phyloP scores from a whole-genome alignment of 129 eudicot genomes.

The Rutidosis leptorrhynchoides region DNA sequence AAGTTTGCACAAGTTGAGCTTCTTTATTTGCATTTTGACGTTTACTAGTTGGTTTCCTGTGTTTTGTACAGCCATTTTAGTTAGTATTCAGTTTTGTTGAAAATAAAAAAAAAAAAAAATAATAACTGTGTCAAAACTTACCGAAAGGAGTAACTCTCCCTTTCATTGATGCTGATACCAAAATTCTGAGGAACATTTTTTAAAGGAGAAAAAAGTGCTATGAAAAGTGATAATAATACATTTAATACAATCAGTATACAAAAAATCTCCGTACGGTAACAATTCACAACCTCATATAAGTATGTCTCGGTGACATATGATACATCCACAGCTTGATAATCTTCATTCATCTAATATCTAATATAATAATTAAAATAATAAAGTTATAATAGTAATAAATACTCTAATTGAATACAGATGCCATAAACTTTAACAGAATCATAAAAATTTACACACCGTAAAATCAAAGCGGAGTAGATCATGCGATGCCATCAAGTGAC shows the following conservation, averaged over 20 bases:
- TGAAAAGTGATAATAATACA: not conserved
- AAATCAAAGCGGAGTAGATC: slow-evolving; percentile 82
- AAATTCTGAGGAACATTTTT: slow-evolving; percentile 42
- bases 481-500: slow-evolving; percentile 68
- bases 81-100: slow-evolving; percentile 10
- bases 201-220: slow-evolving; percentile 16
- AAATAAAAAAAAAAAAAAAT: not conserved
- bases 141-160: slow-evolving; percentile 60
- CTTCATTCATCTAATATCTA: slow-evolving; percentile 66
- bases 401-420: slow-evolving; percentile 1
- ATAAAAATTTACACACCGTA: slow-evolving; percentile 60
- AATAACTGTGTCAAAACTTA: slow-evolving; percentile 20
- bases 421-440: slow-evolving; percentile 10
- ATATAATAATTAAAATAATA: slow-evolving; percentile 22
- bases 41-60: slow-evolving; percentile 38
- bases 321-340: slow-evolving; percentile 82
- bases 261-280: not conserved
- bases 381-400: not conserved
- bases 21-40: slow-evolving; percentile 42
- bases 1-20: slow-evolving; percentile 44
- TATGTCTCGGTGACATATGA: slow-evolving; percentile 43
- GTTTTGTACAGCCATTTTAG: slow-evolving; percentile 20
- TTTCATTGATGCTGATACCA: slow-evolving; percentile 56
- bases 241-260: not conserved
- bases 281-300: slow-evolving; percentile 60